phyloP scores from a whole-genome alignment of 495 filamentous ascomycete species.

The Chaetomium tenue region DNA sequence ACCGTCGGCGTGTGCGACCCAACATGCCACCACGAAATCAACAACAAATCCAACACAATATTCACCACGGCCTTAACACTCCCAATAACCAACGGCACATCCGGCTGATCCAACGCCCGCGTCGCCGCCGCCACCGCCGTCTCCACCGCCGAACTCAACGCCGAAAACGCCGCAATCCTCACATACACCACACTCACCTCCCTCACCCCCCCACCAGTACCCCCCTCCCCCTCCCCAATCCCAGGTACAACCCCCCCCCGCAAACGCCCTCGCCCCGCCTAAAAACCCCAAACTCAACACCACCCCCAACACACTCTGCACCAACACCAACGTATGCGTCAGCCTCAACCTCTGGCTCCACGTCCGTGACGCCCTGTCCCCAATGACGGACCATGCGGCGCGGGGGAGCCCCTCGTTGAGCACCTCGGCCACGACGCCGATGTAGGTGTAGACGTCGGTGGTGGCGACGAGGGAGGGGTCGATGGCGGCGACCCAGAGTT shows the following conservation, averaged over 20 bases:
- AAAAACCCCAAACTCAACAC: constrained; percentile 64
- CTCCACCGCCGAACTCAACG: constrained; percentile 62
- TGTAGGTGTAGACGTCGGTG: constrained; percentile 60
- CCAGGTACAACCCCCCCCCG: constrained; percentile 61
- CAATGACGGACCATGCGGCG: constrained; percentile 68
- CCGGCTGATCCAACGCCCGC: constrained; percentile 66
- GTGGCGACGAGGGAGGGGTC: constrained; percentile 64
- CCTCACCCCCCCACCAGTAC: constrained; percentile 56
- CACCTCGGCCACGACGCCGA: constrained; percentile 63
- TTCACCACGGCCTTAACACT: constrained; percentile 61
- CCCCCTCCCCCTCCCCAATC: background rate
- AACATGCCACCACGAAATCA: constrained; percentile 68
- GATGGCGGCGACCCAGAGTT: constrained; percentile 73
- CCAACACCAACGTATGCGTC: constrained; percentile 61
- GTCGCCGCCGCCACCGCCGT: constrained; percentile 61
- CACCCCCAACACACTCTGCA: constrained; percentile 56
- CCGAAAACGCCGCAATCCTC: constrained; percentile 60
- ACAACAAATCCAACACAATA: constrained; percentile 67
- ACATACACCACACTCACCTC: constrained; percentile 61
- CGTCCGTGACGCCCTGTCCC: constrained; percentile 58
- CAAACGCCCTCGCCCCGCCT: constrained; percentile 53
- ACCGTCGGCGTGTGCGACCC: constrained; percentile 53
- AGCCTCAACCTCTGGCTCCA: constrained; percentile 55
- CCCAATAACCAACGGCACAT: constrained; percentile 70
- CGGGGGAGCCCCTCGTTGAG: constrained; percentile 73